Conservation (phyloP, 1,139 yeast species). For the Candida labiduridarum region DNA sequence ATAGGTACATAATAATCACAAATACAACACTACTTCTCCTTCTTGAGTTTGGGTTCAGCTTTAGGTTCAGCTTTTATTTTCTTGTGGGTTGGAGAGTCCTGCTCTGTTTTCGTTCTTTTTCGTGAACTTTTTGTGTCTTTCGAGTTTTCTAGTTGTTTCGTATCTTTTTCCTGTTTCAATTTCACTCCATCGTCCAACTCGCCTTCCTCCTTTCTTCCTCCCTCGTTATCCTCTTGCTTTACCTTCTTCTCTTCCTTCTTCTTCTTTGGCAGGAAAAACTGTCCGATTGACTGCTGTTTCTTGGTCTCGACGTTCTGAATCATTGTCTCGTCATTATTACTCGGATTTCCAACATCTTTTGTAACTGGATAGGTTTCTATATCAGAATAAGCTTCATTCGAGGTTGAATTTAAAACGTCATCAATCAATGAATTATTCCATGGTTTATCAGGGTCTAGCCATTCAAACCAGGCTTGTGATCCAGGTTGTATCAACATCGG, state of each 20-base stretch:
- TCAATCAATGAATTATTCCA: constrained; percentile 42
- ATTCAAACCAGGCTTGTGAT: constrained; percentile 54
- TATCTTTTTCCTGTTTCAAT: constrained; percentile 1
- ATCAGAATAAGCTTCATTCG: constrained; percentile 41
- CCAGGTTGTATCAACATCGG: constrained; percentile 71
- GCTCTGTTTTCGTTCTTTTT: constrained; percentile 1
- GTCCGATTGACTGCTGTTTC: constrained; percentile 28
- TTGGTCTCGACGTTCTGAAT: constrained; percentile 27
- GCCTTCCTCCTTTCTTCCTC: constrained; percentile 10
- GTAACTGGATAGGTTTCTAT: constrained; percentile 60
- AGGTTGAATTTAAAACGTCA: constrained; percentile 35
- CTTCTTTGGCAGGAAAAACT: constrained; percentile 26
- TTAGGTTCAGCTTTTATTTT: not conserved
- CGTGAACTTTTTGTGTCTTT: not conserved
- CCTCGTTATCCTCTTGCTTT: constrained; percentile 5
- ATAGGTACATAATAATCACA: too few relatives aligned
- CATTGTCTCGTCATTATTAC: constrained; percentile 49
- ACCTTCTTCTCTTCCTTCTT: constrained; percentile 11
- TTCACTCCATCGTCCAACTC: not conserved
- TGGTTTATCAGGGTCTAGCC: constrained; percentile 57
- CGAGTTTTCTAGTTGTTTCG: not conserved
- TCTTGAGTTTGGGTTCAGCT: not conserved
- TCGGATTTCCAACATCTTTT: constrained; percentile 65
- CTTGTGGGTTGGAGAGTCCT: not conserved
- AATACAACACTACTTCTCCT: constrained; percentile 3